phyloP scores from a whole-genome alignment of 768 basidiomycete genomes.

The Mycena belliarum region DNA sequence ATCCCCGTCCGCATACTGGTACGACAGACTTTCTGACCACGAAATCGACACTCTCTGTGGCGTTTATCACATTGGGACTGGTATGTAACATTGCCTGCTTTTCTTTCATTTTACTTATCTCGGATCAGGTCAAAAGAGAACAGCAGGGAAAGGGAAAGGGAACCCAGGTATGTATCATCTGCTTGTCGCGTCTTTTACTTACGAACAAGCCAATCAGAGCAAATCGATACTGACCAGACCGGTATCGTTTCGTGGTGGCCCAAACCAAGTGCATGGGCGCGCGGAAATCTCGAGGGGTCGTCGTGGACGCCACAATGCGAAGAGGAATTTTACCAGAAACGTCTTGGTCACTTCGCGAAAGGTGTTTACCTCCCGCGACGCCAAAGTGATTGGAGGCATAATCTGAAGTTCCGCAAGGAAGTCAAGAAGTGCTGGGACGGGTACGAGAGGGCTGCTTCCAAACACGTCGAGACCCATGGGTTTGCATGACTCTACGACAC shows the following conservation, averaged over 20 bases:
- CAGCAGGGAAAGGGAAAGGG: too few species aligned
- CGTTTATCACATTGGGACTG: not conserved
- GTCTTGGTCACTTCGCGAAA: not conserved
- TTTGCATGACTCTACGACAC: too few species aligned
- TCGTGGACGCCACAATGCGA: conserved; percentile 1
- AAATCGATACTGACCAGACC: not conserved
- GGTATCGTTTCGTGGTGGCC: not conserved
- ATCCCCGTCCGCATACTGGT: not conserved
- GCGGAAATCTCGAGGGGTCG: not conserved
- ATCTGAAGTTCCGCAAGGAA: not conserved
- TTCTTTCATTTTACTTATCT: not conserved
- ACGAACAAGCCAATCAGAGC: too few species aligned
- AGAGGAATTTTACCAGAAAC: not conserved
- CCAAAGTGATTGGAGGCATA: not conserved
- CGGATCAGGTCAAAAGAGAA: not conserved
- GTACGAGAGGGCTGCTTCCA: not conserved
- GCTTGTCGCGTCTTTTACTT: too few species aligned
- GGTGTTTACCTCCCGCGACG: too few species aligned
- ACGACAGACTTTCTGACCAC: not conserved
- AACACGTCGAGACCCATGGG: not conserved
- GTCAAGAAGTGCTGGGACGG: not conserved
- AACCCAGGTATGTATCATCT: too few species aligned
- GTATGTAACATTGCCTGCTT: not conserved
- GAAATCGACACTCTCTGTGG: conserved; percentile 1
- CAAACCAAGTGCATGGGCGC: not conserved